A percentile compares a stretch with the other conserved stretches of the same genome.
Evolutionary conservation across 1,139 yeast species (phyloP).

Genomic region (Geotrichum reessii): DNA sequence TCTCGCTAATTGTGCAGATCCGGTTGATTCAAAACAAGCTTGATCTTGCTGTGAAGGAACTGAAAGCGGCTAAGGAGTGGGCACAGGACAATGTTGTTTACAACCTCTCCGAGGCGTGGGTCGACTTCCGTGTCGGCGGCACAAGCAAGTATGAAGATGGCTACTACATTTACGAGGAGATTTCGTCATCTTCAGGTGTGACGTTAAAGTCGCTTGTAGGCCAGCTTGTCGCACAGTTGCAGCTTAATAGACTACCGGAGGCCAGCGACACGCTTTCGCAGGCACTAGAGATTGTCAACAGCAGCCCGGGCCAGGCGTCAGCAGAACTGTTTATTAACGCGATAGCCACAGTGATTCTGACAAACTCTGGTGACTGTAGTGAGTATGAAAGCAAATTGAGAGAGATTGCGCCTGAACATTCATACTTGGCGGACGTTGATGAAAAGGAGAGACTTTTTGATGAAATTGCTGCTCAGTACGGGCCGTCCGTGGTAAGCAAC

Average conservation of each 20-base stretch:
- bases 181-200: constrained; percentile 44
- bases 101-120: constrained; percentile 61
- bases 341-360: constrained; percentile 48
- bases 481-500: constrained; percentile 6
- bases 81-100: constrained; percentile 63
- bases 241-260: constrained; percentile 45
- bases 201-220: constrained; percentile 47
- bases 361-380: constrained; percentile 40
- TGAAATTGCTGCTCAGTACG: constrained; percentile 52
- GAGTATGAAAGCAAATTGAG: constrained; percentile 43
- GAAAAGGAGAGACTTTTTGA: constrained; percentile 53
- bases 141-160: constrained; percentile 54
- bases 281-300: constrained; percentile 39
- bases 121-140: constrained; percentile 52
- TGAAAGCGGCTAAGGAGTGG: constrained; percentile 41
- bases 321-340: constrained; percentile 56
- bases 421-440: constrained; percentile 45
- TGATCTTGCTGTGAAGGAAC: constrained; percentile 34
- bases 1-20: constrained; percentile 37
- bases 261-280: constrained; percentile 42
- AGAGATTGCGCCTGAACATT: constrained; percentile 46
- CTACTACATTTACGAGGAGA: constrained; percentile 69
- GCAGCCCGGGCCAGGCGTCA: constrained; percentile 25
- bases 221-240: constrained; percentile 44
- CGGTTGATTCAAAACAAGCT: constrained; percentile 34